Conservation (phyloP, 805 yeast genomes). For the Saccharomyces paradoxus region DNA sequence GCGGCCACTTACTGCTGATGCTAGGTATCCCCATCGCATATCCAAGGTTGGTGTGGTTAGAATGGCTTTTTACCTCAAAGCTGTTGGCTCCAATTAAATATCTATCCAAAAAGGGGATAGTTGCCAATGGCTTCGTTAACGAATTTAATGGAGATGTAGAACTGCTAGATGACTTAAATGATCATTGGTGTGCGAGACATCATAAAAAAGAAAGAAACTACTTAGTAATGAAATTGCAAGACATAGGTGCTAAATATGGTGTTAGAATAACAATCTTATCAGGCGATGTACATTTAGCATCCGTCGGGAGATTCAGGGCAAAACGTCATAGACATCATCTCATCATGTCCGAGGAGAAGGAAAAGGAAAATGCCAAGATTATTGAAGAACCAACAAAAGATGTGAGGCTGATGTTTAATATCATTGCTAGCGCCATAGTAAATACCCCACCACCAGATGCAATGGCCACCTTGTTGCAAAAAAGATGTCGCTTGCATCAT, state of each 20-base stretch:
- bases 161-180: conserved; percentile 85
- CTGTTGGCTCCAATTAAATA: conserved; percentile 56
- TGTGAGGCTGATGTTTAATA: conserved; percentile 69
- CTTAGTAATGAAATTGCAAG: conserved; percentile 52
- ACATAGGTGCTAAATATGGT: conserved; percentile 54
- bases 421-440: conserved; percentile 82
- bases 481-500: conserved; percentile 56
- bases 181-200: conserved; percentile 89
- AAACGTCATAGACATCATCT: conserved; percentile 40
- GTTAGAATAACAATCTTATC: conserved; percentile 76
- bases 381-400: conserved; percentile 53
- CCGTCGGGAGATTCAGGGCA: conserved; percentile 68
- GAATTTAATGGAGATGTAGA: conserved; percentile 90
- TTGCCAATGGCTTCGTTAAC: conserved; percentile 69
- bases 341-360: conserved; percentile 27
- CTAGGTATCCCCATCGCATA: conserved; percentile 93
- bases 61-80: conserved; percentile 57
- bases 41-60: conserved; percentile 90
- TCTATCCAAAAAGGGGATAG: conserved; percentile 51
- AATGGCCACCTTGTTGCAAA: conserved; percentile 67
- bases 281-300: conserved; percentile 91
- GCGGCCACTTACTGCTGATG: conserved; percentile 71
- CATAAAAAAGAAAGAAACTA: conserved; percentile 82
- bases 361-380: conserved; percentile 34
- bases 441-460: conserved; percentile 90